phyloP scores from a whole-genome alignment of 2,329 filamentous ascomycete genomes.

The Exophiala sp. region DNA sequence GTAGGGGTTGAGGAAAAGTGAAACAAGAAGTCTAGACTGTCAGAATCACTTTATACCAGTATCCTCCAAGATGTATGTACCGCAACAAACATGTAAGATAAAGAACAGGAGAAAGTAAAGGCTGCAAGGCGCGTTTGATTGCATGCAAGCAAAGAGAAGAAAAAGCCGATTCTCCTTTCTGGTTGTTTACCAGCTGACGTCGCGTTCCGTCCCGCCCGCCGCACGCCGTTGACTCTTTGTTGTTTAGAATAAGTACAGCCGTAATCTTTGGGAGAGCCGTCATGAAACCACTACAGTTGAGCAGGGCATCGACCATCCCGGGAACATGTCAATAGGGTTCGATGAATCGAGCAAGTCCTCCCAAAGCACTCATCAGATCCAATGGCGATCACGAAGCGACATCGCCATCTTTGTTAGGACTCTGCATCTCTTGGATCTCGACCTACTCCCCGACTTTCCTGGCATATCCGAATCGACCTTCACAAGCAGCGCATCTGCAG shows the following conservation, averaged over 20 bases:
- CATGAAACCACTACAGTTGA: too few relatives aligned
- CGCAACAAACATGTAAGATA: constrained; percentile 2
- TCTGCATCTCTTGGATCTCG: constrained; percentile 73
- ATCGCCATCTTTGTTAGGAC: constrained; percentile 72
- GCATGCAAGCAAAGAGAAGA: background rate
- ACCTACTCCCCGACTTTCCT: constrained; percentile 73
- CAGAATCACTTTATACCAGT: background rate
- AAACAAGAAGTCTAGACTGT: background rate
- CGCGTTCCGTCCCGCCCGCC: constrained; percentile 4
- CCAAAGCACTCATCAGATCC: background rate
- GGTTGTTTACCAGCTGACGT: constrained; percentile 16
- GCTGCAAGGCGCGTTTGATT: background rate
- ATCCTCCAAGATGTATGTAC: constrained; percentile 1
- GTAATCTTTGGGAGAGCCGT: too few relatives aligned
- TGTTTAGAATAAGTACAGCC: too few relatives aligned
- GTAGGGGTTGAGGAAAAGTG: background rate
- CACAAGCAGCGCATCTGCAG: constrained; percentile 41
- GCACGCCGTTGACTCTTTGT: background rate
- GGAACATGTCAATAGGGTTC: background rate
- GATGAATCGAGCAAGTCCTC: background rate
- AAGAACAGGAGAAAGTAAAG: constrained; percentile 1
- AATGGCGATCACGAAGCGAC: constrained; percentile 46
- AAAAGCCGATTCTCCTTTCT: background rate
- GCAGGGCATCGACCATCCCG: background rate
- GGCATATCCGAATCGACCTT: constrained; percentile 65